Percentiles rank a stretch among this genome's conserved stretches.
Evolutionary conservation across 1,284 basidiomycete species (phyloP).

Genomic region (Moesziomyces sp.): DNA sequence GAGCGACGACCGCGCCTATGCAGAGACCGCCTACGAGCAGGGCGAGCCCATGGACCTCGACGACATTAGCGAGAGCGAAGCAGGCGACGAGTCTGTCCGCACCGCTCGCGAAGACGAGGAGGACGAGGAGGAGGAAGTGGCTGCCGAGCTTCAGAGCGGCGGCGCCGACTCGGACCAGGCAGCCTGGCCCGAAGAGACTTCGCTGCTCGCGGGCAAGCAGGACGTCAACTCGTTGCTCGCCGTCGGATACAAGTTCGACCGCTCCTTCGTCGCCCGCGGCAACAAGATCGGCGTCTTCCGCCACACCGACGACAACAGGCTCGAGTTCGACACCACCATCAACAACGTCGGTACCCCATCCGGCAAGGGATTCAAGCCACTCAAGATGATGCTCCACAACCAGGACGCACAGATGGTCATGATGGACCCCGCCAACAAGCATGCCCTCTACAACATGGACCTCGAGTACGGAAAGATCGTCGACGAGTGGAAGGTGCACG

Average conservation of each 20-base stretch:
- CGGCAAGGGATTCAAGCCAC: slow-evolving; percentile 85
- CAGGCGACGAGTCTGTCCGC: slow-evolving; percentile 43
- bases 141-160: slow-evolving; percentile 65
- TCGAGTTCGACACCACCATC: slow-evolving; percentile 90
- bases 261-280: slow-evolving; percentile 94
- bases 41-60: slow-evolving; percentile 81
- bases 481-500: slow-evolving; percentile 97
- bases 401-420: slow-evolving; percentile 96
- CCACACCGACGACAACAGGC: slow-evolving; percentile 78
- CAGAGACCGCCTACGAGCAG: slow-evolving; percentile 74
- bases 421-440: slow-evolving; percentile 84
- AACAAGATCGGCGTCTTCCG: slow-evolving; percentile 98
- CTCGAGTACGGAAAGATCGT: slow-evolving; percentile 95
- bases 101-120: slow-evolving; percentile 67
- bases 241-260: slow-evolving; percentile 94
- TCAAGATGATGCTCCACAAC: slow-evolving; percentile 94
- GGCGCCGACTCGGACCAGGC: slow-evolving; percentile 15
- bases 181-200: slow-evolving; percentile 42
- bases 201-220: slow-evolving; percentile 33
- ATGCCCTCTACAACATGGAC: slow-evolving; percentile 90
- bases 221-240: slow-evolving; percentile 84
- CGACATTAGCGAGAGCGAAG: slow-evolving; percentile 55
- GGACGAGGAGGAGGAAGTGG: slow-evolving; percentile 75
- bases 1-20: slow-evolving; percentile 74
- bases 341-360: slow-evolving; percentile 83